A percentile compares a stretch with the other conserved stretches of the same genome.
Evolutionary conservation across 306 rosid species (phyloP).

Genomic region (Carpinus viminea): DNA sequence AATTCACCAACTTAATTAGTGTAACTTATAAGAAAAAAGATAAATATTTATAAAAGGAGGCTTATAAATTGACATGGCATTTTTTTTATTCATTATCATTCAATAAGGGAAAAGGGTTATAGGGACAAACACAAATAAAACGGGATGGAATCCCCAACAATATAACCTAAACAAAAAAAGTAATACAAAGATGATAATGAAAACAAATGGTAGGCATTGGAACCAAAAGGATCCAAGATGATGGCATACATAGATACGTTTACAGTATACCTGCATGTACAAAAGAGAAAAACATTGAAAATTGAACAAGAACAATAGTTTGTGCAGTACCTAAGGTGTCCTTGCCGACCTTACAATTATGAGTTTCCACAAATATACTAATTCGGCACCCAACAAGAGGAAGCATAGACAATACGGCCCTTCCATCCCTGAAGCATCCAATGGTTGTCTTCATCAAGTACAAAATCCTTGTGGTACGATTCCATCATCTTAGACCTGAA

Average conservation of each 20-base stretch:
- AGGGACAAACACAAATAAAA: too few relatives aligned
- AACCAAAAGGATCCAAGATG: not conserved
- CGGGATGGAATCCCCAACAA: too few relatives aligned
- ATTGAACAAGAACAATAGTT: not conserved
- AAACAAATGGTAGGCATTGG: too few relatives aligned
- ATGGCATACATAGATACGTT: not conserved
- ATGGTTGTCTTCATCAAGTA: not conserved
- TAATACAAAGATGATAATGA: too few relatives aligned
- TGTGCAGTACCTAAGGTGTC: not conserved
- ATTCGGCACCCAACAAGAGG: not conserved
- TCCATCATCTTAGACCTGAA: conserved; percentile 31
- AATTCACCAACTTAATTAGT: too few relatives aligned
- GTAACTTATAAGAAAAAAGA: too few relatives aligned
- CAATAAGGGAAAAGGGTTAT: too few relatives aligned
- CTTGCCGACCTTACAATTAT: not conserved
- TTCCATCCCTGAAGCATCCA: conserved; percentile 6
- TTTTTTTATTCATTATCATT: too few relatives aligned
- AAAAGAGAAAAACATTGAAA: not conserved
- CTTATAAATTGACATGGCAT: too few relatives aligned
- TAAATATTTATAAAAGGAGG: too few relatives aligned
- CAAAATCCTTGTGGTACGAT: conserved; percentile 44
- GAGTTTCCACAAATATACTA: not conserved
- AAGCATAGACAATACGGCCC: not conserved
- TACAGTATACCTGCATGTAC: not conserved
- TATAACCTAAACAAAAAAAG: too few relatives aligned